phyloP scores from a whole-genome alignment of 768 basidiomycete species.

The Boletales sp. region DNA sequence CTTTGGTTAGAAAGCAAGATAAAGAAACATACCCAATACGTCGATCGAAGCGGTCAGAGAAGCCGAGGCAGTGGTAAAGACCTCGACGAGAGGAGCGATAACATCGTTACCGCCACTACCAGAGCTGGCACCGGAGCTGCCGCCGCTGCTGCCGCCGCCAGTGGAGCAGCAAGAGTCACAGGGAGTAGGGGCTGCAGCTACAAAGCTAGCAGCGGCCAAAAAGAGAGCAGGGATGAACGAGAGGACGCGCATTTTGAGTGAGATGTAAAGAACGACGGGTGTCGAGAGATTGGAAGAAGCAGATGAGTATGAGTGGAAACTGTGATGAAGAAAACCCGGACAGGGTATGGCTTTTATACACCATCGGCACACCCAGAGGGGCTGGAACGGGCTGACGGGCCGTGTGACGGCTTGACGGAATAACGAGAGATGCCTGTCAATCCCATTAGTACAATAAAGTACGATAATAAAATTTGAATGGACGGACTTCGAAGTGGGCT shows the following conservation, averaged over 20 bases:
- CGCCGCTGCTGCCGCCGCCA: slow-evolving; percentile 2
- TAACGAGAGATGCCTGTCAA: background rate
- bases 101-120: background rate
- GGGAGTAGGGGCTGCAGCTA: slow-evolving; percentile 12
- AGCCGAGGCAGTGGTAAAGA: too few relatives aligned
- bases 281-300: background rate
- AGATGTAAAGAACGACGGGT: slow-evolving; percentile 14
- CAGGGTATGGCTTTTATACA: slow-evolving; percentile 14
- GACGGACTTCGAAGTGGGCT: background rate
- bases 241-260: slow-evolving; percentile 24
- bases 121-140: background rate
- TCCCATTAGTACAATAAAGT: background rate
- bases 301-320: background rate
- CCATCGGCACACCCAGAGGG: background rate
- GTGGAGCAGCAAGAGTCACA: slow-evolving; percentile 1
- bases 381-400: background rate
- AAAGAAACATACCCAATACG: background rate
- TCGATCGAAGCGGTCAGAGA: too few relatives aligned
- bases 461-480: slow-evolving; percentile 13
- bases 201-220: slow-evolving; percentile 18
- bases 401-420: slow-evolving; percentile 1
- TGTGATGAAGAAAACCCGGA: background rate
- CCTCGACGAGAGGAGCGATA: too few relatives aligned
- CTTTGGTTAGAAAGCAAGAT: background rate
- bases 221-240: slow-evolving; percentile 23